Evolutionary conservation across 352 stramenopile genomes (phyloP).

Genomic region (Blastocystis sp.): DNA sequence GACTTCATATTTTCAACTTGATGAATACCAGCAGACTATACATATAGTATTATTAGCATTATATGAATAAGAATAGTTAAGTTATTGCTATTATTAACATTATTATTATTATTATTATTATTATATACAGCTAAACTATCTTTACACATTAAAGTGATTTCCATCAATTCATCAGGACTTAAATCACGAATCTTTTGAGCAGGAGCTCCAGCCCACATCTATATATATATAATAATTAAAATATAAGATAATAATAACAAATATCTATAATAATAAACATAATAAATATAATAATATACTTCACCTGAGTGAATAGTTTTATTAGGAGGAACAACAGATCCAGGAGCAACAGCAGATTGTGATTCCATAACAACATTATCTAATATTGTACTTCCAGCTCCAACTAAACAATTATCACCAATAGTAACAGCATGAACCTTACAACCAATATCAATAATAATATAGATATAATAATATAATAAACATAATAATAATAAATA

Average conservation of each 20-base stretch:
- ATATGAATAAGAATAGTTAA: too few relatives aligned
- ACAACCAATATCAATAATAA: conserved; percentile 12
- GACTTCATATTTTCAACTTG: conserved; percentile 7
- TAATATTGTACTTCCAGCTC: conserved; percentile 26
- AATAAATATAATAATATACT: too few relatives aligned
- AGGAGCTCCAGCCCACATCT: conserved; percentile 23
- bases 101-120: too few relatives aligned
- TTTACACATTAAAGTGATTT: conserved; percentile 22
- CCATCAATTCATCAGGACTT: conserved; percentile 16
- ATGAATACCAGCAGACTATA: conserved; percentile 4
- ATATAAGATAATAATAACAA: too few relatives aligned
- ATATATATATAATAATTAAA: too few relatives aligned
- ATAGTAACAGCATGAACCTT: conserved; percentile 35
- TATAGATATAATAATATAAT: too few relatives aligned
- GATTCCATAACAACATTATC: conserved; percentile 23
- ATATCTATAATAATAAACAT: too few relatives aligned
- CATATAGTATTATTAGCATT: not conserved
- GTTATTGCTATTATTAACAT: too few relatives aligned
- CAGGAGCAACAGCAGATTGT: conserved; percentile 17
- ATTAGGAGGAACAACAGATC: conserved; percentile 25
- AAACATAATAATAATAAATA: too few relatives aligned
- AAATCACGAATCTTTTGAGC: conserved; percentile 26
- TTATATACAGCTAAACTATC: not conserved
- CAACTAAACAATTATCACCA: conserved; percentile 34
- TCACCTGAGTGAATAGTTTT: conserved; percentile 29